Evolutionary conservation across 306 rosid species (phyloP).

Genomic region (Lathyrus aphaca): DNA sequence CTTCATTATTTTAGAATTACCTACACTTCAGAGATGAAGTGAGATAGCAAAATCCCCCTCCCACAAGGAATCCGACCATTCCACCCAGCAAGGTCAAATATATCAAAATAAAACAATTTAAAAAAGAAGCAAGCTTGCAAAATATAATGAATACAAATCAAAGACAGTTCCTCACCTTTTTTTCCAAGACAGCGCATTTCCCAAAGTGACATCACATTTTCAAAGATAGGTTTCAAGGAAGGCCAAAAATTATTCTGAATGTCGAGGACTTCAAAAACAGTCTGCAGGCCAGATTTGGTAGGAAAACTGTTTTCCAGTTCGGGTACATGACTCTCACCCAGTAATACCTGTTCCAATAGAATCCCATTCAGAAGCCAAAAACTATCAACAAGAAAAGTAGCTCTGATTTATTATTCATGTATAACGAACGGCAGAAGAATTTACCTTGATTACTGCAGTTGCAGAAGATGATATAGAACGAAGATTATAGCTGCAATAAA

Average conservation of each 20-base stretch:
- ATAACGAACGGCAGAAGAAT: slow-evolving; percentile 24
- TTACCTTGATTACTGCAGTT: slow-evolving; percentile 87
- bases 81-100: slow-evolving; percentile 25
- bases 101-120: slow-evolving; percentile 11
- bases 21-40: no score
- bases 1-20: no score
- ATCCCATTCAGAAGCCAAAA: slow-evolving; percentile 39
- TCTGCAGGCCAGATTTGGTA: slow-evolving; percentile 70
- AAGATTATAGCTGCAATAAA: slow-evolving; percentile 85
- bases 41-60: slow-evolving; percentile 12
- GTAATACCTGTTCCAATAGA: slow-evolving; percentile 60
- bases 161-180: slow-evolving; percentile 63
- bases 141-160: slow-evolving; percentile 32
- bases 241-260: slow-evolving; percentile 90
- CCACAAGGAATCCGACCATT: neutral
- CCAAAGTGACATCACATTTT: slow-evolving; percentile 63
- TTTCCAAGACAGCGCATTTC: slow-evolving; percentile 41
- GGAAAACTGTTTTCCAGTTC: slow-evolving; percentile 57
- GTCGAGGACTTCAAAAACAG: slow-evolving; percentile 76
- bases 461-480: slow-evolving; percentile 97
- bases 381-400: neutral
- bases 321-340: slow-evolving; percentile 67
- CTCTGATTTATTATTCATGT: slow-evolving; percentile 19
- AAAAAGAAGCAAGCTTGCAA: slow-evolving; percentile 1
- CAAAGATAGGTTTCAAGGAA: slow-evolving; percentile 53